Conservation (phyloP, 2,329 filamentous ascomycete genomes). For the Coleophoma crateriformis region DNA sequence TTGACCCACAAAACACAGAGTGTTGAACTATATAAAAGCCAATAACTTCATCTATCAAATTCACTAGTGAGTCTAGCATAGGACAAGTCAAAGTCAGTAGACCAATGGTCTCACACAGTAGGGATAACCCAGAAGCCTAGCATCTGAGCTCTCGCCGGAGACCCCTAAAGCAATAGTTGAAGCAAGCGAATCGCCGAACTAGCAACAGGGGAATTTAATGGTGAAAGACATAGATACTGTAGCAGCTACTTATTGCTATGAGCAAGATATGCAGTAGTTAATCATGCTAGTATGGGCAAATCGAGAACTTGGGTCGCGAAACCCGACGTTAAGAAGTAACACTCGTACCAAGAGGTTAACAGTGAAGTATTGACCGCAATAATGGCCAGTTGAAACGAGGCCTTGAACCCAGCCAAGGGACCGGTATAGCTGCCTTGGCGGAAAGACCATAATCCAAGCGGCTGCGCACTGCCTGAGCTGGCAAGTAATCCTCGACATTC, state of each 20-base stretch:
- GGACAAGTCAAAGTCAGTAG: slow-evolving; percentile 32
- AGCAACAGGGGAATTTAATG: slow-evolving; percentile 35
- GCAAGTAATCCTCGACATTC: slow-evolving; percentile 29
- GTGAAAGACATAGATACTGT: slow-evolving; percentile 36
- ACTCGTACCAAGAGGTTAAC: slow-evolving; percentile 30
- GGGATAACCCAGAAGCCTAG: slow-evolving; percentile 29
- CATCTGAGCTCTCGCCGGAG: slow-evolving; percentile 35
- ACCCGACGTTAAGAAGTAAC: slow-evolving; percentile 28
- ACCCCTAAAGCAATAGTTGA: slow-evolving; percentile 30
- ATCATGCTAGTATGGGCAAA: slow-evolving; percentile 29
- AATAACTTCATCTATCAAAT: slow-evolving; percentile 32
- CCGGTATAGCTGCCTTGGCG: slow-evolving; percentile 29
- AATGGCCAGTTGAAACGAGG: slow-evolving; percentile 31
- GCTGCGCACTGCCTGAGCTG: slow-evolving; percentile 27
- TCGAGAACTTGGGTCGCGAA: slow-evolving; percentile 31
- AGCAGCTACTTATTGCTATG: slow-evolving; percentile 30
- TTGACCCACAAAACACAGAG: no score
- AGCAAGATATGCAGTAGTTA: slow-evolving; percentile 31
- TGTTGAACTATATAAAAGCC: slow-evolving; percentile 17
- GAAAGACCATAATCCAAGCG: slow-evolving; percentile 31
- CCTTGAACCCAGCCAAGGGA: slow-evolving; percentile 31
- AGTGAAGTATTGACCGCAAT: slow-evolving; percentile 34
- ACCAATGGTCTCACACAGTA: slow-evolving; percentile 31
- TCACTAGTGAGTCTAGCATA: slow-evolving; percentile 28
- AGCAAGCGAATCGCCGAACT: slow-evolving; percentile 33